Evolutionary conservation across 345 rosid genomes (phyloP), one percentile per base, ranked within the genome.

Genomic region (Lepidium aucheri): DNA sequence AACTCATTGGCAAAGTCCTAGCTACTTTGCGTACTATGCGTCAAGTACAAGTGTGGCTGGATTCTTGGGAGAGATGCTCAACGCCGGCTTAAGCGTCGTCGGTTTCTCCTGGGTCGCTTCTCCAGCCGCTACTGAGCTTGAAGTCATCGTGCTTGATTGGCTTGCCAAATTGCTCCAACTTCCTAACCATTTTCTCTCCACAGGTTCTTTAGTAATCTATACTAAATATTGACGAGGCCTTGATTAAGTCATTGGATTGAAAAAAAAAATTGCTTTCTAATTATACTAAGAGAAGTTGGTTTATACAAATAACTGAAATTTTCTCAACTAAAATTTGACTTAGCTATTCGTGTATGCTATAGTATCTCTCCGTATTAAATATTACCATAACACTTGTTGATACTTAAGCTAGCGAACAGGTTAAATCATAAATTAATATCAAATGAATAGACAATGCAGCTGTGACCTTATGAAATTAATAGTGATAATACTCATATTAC

Each of bases 151-250:
- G 62, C 78, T 91, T 15, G 98, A 86, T 63, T 91, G 98, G 98
- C 91, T 91, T 53, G 94, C 80, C n/a, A 84, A 89, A 60, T 52
- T 86, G 68, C 85, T 91, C 60, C 79, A 78, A 67, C 86, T 91
- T 6, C 98, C 96, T 6, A 59, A 81, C 53, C 75, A 82, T 7
- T 91, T 91, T 69, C 92, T 85, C 65, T 88, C 94, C 13, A 43
- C 81, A 26, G 94, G 97, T 84, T 41, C 36, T 43, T 59, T 26
- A 6, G 1, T 56, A 4, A 24, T 20, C 9, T 13, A 1, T 20
- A 38, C 20, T 33, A n/a, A n/a, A n/a, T n/a, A n/a, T n/a, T n/a
- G n/a, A n/a, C n/a, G n/a, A n/a, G n/a, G n/a, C n/a, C 22, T 2
- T 20, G 2, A 20, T 20, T 20, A 20, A 20, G 1, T 20, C 22